Base-by-base conservation (phyloP, 2,329 filamentous ascomycete species). In the Cylindrodendrum hubeiense region DNA sequence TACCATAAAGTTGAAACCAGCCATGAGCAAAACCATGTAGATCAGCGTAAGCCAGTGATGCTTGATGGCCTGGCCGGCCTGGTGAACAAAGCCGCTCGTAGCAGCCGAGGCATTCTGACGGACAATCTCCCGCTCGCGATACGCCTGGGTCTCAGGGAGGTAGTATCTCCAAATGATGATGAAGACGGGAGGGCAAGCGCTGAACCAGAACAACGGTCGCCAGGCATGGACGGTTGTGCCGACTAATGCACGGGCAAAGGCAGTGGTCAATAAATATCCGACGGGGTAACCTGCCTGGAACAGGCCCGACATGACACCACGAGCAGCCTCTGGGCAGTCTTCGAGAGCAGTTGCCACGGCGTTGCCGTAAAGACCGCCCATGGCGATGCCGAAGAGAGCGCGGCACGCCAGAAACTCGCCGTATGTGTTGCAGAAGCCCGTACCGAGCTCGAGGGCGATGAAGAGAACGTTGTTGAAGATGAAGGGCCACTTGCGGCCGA, bases 191-290 rank as follows among this genome's bases (percentile, higher is more conserved):
- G 93, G 93, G 39, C 90, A 87, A 5, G 94, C 93, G 13, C 91
- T 94, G 78, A 97, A 97, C 94, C 94, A 97, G 83, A 90, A 97
- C 0, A 97, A 83, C 0, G 94, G 93, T 7, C 94, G 86, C 94
- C 94, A 97, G 56, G 86, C 89, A 75, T 97, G 91, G 1, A 89
- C 78, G 0, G 93, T 95, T 1, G 93, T 96, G 78, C 92, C 82
- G 53, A 95, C 88, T 6, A 96, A 85, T 4, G 85, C 93, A 7
- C 89, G 83, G 10, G 87, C 79, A 69, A 92, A 89, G 15, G 87
- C 86, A 0, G 86, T 80, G 2, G 83, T 84, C 10, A 88, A 79
- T 1, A 92, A 84, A 75, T 94, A 95, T 13, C 92, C 86, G 55
- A 87, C 84, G 1, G 79, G 91, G 81, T 84, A 93, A 28, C 92